phyloP scores from a whole-genome alignment of 805 yeast species.

The Schwanniomyces occidentalis region DNA sequence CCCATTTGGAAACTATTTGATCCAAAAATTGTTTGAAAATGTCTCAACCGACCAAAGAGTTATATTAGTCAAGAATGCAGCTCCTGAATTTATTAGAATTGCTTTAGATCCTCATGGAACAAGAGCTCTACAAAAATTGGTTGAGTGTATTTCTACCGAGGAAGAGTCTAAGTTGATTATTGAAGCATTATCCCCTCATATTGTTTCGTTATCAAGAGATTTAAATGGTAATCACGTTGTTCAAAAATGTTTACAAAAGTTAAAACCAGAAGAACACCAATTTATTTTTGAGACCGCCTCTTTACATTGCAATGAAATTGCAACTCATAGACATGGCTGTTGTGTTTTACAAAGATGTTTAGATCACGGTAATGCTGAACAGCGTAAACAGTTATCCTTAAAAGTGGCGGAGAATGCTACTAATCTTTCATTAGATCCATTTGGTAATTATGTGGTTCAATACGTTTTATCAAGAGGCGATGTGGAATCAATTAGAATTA shows the following conservation, averaged over 20 bases:
- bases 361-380: constrained; percentile 78
- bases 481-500: constrained; percentile 29
- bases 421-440: constrained; percentile 81
- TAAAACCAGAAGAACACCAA: constrained; percentile 68
- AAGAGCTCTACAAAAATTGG: constrained; percentile 87
- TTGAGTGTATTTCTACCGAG: constrained; percentile 73
- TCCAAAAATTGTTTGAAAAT: constrained; percentile 85
- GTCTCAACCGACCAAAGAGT: constrained; percentile 71
- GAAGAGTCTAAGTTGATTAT: constrained; percentile 71
- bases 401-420: constrained; percentile 70
- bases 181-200: constrained; percentile 60
- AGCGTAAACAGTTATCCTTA: constrained; percentile 64
- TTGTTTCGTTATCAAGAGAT: constrained; percentile 81
- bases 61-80: constrained; percentile 65
- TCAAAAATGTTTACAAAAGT: constrained; percentile 82
- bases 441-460: constrained; percentile 96
- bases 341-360: constrained; percentile 94
- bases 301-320: constrained; percentile 70
- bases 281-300: constrained; percentile 88
- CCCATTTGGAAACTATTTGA: constrained; percentile 95
- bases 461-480: constrained; percentile 67
- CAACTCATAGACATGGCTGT: constrained; percentile 96
- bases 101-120: constrained; percentile 96
- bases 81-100: constrained; percentile 71
- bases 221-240: constrained; percentile 96